Base-by-base conservation (phyloP, 441 rosid genomes). In the Adansonia grandidieri region DNA sequence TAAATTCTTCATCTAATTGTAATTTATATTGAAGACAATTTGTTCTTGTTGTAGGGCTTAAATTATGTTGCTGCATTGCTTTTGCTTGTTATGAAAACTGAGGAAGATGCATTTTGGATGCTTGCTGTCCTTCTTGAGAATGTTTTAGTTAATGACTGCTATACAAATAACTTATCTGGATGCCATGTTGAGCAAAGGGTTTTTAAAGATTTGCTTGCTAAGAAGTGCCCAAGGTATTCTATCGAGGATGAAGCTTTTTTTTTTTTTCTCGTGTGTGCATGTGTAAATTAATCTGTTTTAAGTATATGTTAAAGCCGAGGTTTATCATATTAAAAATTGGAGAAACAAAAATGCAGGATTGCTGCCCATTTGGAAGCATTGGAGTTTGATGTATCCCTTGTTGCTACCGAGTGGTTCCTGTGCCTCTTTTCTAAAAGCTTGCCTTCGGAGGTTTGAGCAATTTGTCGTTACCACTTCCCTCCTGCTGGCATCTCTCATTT, bases 51-150 rank as follows among this genome's bases (percentile, higher is more conserved):
- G 47, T 89, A 96, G 99, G 99, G 99, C 13, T 81, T 96, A 84
- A 96, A 96, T 83, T 93, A 94, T 32, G 99, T 96, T 79, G 98
- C 96, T 32, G 99, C 98, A 3, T 82, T 96, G 75, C 79, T 96
- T 53, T 89, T 96, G 73, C 98, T 96, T 74, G 99, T 96, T 79
- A 94, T 96, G 99, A 96, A 96, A 90, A 96, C 99, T 0, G 97
- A 94, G 86, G 98, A 96, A 88, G 99, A 96, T 76, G 97, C 95
- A 15, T 96, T 96, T 81, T 96, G 99, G 99, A 94, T 94, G 96
- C 88, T 96, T 57, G 97, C 98, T 0, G 98, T 96, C 60, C 95
- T 96, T 57, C 80, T 96, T 76, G 99, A 96, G 85, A 93, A 96
- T 54, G 98, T 96, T 60, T 84, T 96, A 86, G 99, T 93, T 47